phyloP scores from a whole-genome alignment of 1,284 basidiomycete genomes.

The Thelephora terrestris region DNA sequence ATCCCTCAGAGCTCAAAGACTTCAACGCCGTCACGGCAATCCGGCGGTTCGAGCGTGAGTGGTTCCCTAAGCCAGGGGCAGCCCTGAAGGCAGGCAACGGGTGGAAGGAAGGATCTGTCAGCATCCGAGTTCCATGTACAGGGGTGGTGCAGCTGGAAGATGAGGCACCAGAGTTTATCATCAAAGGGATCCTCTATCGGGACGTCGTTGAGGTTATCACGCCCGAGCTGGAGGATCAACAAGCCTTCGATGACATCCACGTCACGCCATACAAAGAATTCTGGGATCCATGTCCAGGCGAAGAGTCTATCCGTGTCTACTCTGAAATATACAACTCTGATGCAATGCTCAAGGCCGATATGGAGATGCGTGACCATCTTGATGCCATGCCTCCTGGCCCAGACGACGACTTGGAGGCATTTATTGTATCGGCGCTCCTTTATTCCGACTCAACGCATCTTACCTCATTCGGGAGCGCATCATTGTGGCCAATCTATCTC shows the following conservation, averaged over 20 bases:
- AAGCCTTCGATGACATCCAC: background rate
- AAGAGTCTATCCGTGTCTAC: conserved; percentile 10
- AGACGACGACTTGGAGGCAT: conserved; percentile 11
- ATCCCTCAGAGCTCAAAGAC: conserved; percentile 3
- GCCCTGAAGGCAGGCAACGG: background rate
- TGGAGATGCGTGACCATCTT: conserved; percentile 11
- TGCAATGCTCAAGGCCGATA: conserved; percentile 12
- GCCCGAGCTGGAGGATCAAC: background rate
- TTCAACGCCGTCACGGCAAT: conserved; percentile 6
- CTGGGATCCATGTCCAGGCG: conserved; percentile 5
- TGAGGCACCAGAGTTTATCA: background rate
- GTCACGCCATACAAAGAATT: conserved; percentile 6
- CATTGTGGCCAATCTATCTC: conserved; percentile 26
- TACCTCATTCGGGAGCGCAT: conserved; percentile 21
- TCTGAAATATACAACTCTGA: conserved; percentile 13
- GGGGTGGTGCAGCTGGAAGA: background rate
- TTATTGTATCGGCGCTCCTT: conserved; percentile 20
- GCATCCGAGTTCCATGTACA: conserved; percentile 8
- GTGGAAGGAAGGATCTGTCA: conserved; percentile 7
- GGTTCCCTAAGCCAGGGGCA: no score
- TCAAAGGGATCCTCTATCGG: conserved; percentile 5
- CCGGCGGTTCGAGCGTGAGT: background rate
- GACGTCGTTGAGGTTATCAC: conserved; percentile 6
- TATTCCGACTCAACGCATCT: conserved; percentile 26
- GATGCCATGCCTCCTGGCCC: conserved; percentile 9